phyloP scores from a whole-genome alignment of 2,329 filamentous ascomycete species.

The Ceratocystis albifundus region DNA sequence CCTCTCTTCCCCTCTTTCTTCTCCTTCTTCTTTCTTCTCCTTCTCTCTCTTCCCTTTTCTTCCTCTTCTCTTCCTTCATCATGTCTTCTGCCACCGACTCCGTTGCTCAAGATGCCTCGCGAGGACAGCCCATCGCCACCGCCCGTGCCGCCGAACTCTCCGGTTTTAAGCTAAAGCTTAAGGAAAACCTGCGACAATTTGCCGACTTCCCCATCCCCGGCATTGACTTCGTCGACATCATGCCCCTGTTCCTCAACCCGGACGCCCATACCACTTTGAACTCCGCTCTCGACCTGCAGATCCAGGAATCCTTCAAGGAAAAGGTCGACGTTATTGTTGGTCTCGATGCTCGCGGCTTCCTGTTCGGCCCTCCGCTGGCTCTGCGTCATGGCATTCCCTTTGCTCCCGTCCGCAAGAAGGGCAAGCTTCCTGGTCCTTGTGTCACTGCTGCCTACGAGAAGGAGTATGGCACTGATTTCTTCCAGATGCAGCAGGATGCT shows the following conservation, averaged over 20 bases:
- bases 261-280: slow-evolving; percentile 64
- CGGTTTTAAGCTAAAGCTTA: slow-evolving; percentile 59
- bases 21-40: slow-evolving; percentile 26
- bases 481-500: slow-evolving; percentile 86
- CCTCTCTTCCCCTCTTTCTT: background rate
- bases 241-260: slow-evolving; percentile 82
- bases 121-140: slow-evolving; percentile 52
- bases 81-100: slow-evolving; percentile 29
- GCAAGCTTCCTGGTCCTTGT: slow-evolving; percentile 85
- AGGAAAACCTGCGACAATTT: slow-evolving; percentile 67
- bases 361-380: slow-evolving; percentile 85
- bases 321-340: slow-evolving; percentile 85
- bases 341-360: slow-evolving; percentile 85
- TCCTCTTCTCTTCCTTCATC: slow-evolving; percentile 27
- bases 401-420: slow-evolving; percentile 86
- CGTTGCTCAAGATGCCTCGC: slow-evolving; percentile 45
- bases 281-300: slow-evolving; percentile 73
- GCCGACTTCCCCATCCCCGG: slow-evolving; percentile 84
- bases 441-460: slow-evolving; percentile 81
- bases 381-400: slow-evolving; percentile 73
- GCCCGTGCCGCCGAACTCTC: slow-evolving; percentile 52
- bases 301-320: slow-evolving; percentile 50
- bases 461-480: slow-evolving; percentile 90
- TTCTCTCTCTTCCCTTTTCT: slow-evolving; percentile 28
- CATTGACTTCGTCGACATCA: slow-evolving; percentile 95